Base-by-base conservation (phyloP, 2,329 filamentous ascomycete species). In the Emergomyces africanus region DNA sequence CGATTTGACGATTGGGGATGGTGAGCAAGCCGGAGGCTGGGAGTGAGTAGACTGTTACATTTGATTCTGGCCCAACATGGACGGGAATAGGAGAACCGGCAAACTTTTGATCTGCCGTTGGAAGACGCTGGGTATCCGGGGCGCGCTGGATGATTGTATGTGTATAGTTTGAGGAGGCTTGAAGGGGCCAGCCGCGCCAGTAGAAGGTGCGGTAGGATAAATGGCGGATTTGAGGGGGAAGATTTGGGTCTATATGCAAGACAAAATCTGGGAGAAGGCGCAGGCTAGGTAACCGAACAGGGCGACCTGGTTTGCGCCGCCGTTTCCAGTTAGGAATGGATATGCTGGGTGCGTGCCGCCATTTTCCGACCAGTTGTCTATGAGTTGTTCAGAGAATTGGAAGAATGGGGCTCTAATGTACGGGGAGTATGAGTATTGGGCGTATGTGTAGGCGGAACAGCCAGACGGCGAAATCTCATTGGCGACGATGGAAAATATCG, bases 241-340 rank as follows among this genome's bases (percentile, higher is more conserved):
- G 73, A 12, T 81, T 81, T 0, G 86, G 86, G 59, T 87, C 79
- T 57, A 89, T 73, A 62, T 85, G 73, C 15, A 79, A 79, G n/a
- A 83, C 72, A 18, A 77, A 76, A 61, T 84, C 81, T 1, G 83
- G 77, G 53, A 81, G 77, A 1, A 85, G 74, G 14, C 84, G 79
- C 3, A 87, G 75, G 1, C 86, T 0, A 88, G 77, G 67, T 85
- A 88, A 0, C 85, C 86, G 64, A 84, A 87, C 1, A 86, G 77
- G 0, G 80, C 81, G 28, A 88, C 81, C 68, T 87, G 85, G 63
- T 87, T 81, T 15, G 84, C 81, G 57, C 86, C 86, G 23, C 86
- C 86, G 66, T 86, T 82, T 3, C 86, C 86, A 0, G 86, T 89
- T 28, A 88, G 71, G 73, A 89, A 89, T 0, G 86, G 85, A 65